Percentiles rank a stretch among this genome's conserved stretches.
Conservation (phyloP, 2,329 filamentous ascomycete genomes). For the Arthrobotrys entomopaga region DNA sequence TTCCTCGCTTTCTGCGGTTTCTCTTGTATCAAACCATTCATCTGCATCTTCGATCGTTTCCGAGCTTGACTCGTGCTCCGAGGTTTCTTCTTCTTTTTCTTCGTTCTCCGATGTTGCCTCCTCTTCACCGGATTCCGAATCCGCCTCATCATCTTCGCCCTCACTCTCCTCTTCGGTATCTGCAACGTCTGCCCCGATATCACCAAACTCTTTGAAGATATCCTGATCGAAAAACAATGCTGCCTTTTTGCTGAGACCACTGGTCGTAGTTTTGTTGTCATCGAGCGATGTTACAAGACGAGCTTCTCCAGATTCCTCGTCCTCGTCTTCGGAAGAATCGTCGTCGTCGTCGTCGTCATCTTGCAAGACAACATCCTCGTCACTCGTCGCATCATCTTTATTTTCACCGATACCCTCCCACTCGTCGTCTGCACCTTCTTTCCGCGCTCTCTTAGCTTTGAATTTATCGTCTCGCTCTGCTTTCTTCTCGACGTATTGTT, state of each 20-base stretch:
- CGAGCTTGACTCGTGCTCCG: slow-evolving; percentile 43
- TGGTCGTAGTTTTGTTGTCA: slow-evolving; percentile 65
- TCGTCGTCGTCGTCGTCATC: slow-evolving; percentile 73
- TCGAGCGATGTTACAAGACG: slow-evolving; percentile 72
- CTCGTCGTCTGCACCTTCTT: slow-evolving; percentile 83
- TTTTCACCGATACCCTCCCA: slow-evolving; percentile 87
- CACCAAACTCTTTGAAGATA: slow-evolving; percentile 75
- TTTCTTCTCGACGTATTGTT: slow-evolving; percentile 81
- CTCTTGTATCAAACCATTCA: slow-evolving; percentile 57
- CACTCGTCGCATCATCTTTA: slow-evolving; percentile 69
- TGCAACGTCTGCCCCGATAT: slow-evolving; percentile 73
- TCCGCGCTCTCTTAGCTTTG: slow-evolving; percentile 86
- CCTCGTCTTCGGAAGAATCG: slow-evolving; percentile 67
- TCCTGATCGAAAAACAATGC: slow-evolving; percentile 93
- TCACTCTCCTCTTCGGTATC: slow-evolving; percentile 64
- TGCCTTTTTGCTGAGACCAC: slow-evolving; percentile 82
- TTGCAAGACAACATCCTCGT: slow-evolving; percentile 64
- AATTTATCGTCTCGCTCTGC: slow-evolving; percentile 85
- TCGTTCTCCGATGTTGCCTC: slow-evolving; percentile 60
- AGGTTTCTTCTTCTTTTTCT: slow-evolving; percentile 58
- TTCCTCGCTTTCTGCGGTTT: slow-evolving; percentile 57
- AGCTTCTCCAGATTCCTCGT: slow-evolving; percentile 64
- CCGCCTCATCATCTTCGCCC: slow-evolving; percentile 64
- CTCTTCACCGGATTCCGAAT: slow-evolving; percentile 63
- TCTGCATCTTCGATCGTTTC: slow-evolving; percentile 58